A percentile compares a stretch with the other conserved stretches of the same genome.
Evolutionary conservation across 179 eudicot genomes (phyloP).

Genomic region (Silene vulgaris): DNA sequence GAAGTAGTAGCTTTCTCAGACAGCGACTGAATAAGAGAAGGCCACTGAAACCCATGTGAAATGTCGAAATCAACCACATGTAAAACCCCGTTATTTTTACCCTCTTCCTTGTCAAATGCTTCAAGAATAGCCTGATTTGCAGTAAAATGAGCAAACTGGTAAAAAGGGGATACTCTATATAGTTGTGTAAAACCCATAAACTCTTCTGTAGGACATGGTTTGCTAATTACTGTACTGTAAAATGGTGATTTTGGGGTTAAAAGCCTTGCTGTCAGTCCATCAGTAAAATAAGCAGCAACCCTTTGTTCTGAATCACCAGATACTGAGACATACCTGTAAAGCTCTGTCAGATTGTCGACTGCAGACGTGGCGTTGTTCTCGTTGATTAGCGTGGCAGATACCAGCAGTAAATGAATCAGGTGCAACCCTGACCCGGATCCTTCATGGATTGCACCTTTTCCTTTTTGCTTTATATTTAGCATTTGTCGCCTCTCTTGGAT

Average conservation of each 20-base stretch:
- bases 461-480: slow-evolving; percentile 28
- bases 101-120: slow-evolving; percentile 58
- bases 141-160: slow-evolving; percentile 80
- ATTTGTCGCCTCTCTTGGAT: slow-evolving; percentile 44
- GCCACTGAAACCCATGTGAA: slow-evolving; percentile 81
- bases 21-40: slow-evolving; percentile 76
- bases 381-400: slow-evolving; percentile 51
- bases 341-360: slow-evolving; percentile 39
- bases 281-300: slow-evolving; percentile 69
- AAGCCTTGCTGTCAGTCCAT: slow-evolving; percentile 53
- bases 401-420: slow-evolving; percentile 52
- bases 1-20: slow-evolving; percentile 50
- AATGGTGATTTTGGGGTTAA: slow-evolving; percentile 54
- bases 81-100: slow-evolving; percentile 31
- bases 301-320: slow-evolving; percentile 59
- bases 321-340: slow-evolving; percentile 45
- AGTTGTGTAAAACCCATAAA: slow-evolving; percentile 54
- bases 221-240: slow-evolving; percentile 46
- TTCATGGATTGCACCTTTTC: slow-evolving; percentile 15
- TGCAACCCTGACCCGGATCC: slow-evolving; percentile 44
- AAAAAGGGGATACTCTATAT: slow-evolving; percentile 60
- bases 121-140: slow-evolving; percentile 76
- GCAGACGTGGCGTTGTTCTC: slow-evolving; percentile 41
- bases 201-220: slow-evolving; percentile 49
- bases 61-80: slow-evolving; percentile 66